Conservation (phyloP, 805 yeast species). For the Alloascoidea africana region DNA sequence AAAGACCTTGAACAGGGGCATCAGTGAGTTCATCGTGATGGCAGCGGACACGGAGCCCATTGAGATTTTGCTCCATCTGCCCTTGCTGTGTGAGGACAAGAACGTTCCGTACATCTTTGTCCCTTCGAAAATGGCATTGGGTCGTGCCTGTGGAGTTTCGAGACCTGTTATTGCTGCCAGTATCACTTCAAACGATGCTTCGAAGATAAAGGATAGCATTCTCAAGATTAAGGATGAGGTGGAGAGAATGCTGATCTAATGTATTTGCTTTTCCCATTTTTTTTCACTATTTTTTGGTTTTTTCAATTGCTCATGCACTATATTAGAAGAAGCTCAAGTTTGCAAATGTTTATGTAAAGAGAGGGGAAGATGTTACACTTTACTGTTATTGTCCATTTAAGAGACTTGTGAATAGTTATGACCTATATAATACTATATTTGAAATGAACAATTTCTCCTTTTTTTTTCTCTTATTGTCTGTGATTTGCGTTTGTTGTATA, state of each 20-base stretch:
- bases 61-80: conserved; percentile 94
- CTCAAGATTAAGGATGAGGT: conserved; percentile 97
- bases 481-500: no score
- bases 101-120: conserved; percentile 98
- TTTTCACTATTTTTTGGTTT: no score
- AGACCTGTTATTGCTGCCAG: conserved; percentile 99
- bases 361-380: no score
- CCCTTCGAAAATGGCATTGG: conserved; percentile 95
- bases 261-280: no score
- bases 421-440: no score
- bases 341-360: no score
- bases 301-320: no score
- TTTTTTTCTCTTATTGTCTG: no score
- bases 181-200: conserved; percentile 95
- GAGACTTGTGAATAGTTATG: no score
- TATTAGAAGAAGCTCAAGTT: no score
- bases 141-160: conserved; percentile 99
- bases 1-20: conserved; percentile 98
- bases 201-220: conserved; percentile 93
- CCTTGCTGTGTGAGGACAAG: conserved; percentile 96
- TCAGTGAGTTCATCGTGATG: conserved; percentile 97
- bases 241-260: conserved; percentile 86
- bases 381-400: no score
- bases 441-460: no score
- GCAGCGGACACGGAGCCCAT: conserved; percentile 99